These are phyloP conservation scores for Ophiostoma fasciatum DNA, from an alignment of 2,329 filamentous ascomycete genomes.

Conservation along the genomic window DNA sequence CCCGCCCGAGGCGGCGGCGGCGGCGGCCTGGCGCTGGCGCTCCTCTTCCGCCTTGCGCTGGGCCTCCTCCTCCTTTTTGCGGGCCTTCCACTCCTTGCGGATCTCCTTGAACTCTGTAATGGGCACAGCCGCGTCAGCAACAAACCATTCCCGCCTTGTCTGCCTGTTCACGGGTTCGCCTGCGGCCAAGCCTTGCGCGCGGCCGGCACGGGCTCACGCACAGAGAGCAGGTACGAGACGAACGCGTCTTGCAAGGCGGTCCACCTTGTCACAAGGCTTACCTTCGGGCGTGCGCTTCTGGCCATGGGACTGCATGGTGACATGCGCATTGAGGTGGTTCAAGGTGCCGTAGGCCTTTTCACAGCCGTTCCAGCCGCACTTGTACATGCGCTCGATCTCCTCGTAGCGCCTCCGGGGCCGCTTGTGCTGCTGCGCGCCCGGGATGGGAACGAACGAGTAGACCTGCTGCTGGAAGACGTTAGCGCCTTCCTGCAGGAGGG, in stretches of 20 bases:
- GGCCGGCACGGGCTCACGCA: no score
- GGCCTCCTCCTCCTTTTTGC: constrained; percentile 97
- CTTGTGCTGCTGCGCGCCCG: constrained; percentile 94
- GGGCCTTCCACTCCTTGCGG: constrained; percentile 93
- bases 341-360: constrained; percentile 97
- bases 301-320: constrained; percentile 97
- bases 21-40: constrained; percentile 43
- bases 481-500: neutral
- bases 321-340: constrained; percentile 94
- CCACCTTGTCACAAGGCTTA: no score
- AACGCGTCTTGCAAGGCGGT: no score
- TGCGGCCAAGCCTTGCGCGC: no score
- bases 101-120: constrained; percentile 86
- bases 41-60: constrained; percentile 84
- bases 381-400: constrained; percentile 99
- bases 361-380: constrained; percentile 95
- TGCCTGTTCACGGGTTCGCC: no score
- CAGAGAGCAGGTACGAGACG: no score
- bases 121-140: no score
- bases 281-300: constrained; percentile 93
- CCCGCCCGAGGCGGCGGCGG: constrained; percentile 38
- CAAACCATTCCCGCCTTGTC: no score
- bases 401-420: constrained; percentile 85
- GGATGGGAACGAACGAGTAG: constrained; percentile 95
- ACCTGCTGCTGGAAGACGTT: constrained; percentile 47